These are phyloP conservation scores for Alternaria tenuissima DNA, from an alignment of 2,329 filamentous ascomycete species.

Conservation along the genomic window DNA sequence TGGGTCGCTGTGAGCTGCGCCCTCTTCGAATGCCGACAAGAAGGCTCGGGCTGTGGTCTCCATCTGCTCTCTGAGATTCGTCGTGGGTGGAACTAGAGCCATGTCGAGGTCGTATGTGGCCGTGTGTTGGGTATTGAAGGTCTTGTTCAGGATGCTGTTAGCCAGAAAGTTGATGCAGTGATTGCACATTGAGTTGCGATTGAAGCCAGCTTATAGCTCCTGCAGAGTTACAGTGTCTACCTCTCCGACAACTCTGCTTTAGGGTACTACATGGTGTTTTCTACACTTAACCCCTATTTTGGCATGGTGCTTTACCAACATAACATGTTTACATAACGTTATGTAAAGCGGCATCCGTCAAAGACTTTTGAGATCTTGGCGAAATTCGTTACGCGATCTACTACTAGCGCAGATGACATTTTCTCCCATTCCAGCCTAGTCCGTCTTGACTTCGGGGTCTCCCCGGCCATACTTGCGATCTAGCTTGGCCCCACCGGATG, in stretches of 20 bases:
- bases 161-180: background rate
- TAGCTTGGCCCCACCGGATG: background rate
- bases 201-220: no score
- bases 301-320: no score
- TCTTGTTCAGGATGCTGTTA: no score
- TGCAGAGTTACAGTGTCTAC: no score
- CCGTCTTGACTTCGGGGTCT: background rate
- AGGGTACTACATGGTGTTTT: no score
- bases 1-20: background rate
- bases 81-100: background rate
- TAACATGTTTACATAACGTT: no score
- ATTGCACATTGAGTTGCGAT: no score
- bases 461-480: background rate
- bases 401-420: background rate
- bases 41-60: slow-evolving; percentile 9
- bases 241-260: no score
- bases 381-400: background rate
- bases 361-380: background rate
- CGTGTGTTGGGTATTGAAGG: no score
- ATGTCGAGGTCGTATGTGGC: background rate
- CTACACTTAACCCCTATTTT: no score
- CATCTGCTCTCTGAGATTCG: slow-evolving; percentile 1
- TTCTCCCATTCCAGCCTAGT: background rate
- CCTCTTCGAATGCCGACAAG: slow-evolving; percentile 9
- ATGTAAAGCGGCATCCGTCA: no score